Base-by-base conservation (phyloP, 345 rosid species). In the Ceriops tagal region DNA sequence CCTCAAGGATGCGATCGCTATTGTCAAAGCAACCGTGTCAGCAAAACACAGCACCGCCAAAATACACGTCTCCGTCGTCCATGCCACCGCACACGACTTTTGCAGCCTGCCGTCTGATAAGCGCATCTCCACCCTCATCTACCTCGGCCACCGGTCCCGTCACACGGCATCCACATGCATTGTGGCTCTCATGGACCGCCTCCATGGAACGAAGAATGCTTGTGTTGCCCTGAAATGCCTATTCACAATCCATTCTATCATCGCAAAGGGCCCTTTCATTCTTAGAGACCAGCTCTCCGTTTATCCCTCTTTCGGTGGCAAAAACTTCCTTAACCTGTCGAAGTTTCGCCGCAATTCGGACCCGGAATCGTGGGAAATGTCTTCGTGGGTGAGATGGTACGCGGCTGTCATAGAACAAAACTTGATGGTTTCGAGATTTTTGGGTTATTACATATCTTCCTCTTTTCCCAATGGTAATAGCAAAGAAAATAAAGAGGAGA, bases 321-420 rank as follows among this genome's bases (percentile, higher is more conserved):
- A 75, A 34, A 79, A 83, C 58, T 84, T 75, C 32, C 83, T 86
- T 3, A 84, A 84, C 57, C n/a, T 84, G 4, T 79, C 83, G 5
- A 66, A 5, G 66, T 88, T 86, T 59, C 72, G 76, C 3, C 85
- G 77, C 43, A 49, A 31, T 43, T 76, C 71, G 37, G 83, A 83
- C 65, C 57, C 37, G 9, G 85, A 81, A 52, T 57, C 75, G 20
- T 46, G 56, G 72, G 84, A 75, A 51, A 27, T 78, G 55, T 83
- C 90, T 6, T 51, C 83, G 1, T 88, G 90, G 93, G 87, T 80
- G 31, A 78, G 86, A 64, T 88, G 93, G 89, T 83, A 86, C 68
- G 85, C 93, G 0, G 74, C 67, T n/a, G 71, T 71, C 24, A 21
- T 88, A 70, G 88, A 84, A 75, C 78, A 76, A 11, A 83, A 69